Evolutionary conservation across 331 rosid genomes (phyloP).

Genomic region (Ulmus americana): DNA sequence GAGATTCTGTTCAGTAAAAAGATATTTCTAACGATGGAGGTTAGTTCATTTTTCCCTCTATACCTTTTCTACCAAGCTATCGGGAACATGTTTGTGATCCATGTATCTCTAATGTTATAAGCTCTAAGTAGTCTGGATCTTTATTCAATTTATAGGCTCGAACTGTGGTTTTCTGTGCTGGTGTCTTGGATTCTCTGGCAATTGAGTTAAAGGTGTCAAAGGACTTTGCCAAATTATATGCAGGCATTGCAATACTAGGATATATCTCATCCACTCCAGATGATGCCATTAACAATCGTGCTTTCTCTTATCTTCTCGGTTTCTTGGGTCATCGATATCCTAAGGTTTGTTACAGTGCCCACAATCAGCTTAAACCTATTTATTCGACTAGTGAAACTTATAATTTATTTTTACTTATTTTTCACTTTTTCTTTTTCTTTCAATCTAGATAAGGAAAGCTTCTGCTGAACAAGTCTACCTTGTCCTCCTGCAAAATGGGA

Average conservation of each 20-base stretch:
- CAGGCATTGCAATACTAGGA: conserved; percentile 86
- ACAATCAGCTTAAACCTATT: background rate
- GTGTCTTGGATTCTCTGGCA: conserved; percentile 62
- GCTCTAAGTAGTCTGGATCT: background rate
- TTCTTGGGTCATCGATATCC: conserved; percentile 80
- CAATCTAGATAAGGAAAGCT: conserved; percentile 72
- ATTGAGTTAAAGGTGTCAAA: conserved; percentile 62
- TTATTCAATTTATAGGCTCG: conserved; percentile 46
- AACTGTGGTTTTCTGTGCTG: conserved; percentile 49
- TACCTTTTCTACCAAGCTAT: background rate
- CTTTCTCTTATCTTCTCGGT: conserved; percentile 66
- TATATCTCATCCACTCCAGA: conserved; percentile 61
- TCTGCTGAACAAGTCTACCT: conserved; percentile 91
- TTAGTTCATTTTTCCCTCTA: conserved; percentile 19
- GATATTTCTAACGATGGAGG: conserved; percentile 80
- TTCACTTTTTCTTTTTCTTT: conserved; percentile 4
- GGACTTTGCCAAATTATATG: conserved; percentile 87
- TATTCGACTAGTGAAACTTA: background rate
- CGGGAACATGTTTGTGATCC: background rate
- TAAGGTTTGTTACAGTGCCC: conserved; percentile 47
- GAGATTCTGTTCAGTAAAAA: conserved; percentile 84
- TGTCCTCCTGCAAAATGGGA: conserved; percentile 72
- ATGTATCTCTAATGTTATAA: background rate
- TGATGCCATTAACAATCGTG: conserved; percentile 36
- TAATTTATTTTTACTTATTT: background rate